Evolutionary conservation across 805 yeast species (phyloP).

Genomic region (Candida fluviatilis): DNA sequence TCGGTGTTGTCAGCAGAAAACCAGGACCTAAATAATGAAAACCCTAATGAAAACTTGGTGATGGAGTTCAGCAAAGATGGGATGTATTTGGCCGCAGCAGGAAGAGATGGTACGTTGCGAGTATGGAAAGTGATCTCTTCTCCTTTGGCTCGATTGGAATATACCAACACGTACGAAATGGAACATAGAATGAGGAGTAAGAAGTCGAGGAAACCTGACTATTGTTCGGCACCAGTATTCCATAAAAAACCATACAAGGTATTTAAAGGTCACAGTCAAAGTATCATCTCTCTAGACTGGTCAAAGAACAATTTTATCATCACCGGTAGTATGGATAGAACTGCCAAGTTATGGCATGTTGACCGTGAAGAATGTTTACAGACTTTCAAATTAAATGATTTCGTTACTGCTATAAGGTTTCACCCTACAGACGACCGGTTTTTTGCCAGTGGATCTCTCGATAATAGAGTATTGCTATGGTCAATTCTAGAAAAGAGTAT

Average conservation of each 20-base stretch:
- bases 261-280: constrained; percentile 64
- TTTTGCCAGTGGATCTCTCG: constrained; percentile 77
- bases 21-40: not conserved
- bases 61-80: constrained; percentile 78
- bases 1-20: not conserved
- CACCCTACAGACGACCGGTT: constrained; percentile 87
- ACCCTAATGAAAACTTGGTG: constrained; percentile 57
- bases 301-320: constrained; percentile 78
- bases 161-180: constrained; percentile 17
- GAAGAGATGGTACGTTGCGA: constrained; percentile 63
- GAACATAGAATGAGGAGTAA: constrained; percentile 8
- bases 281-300: constrained; percentile 81
- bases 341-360: constrained; percentile 82
- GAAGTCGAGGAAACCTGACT: constrained; percentile 14
- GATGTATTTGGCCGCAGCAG: constrained; percentile 77
- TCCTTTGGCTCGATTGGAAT: constrained; percentile 60
- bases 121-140: constrained; percentile 81
- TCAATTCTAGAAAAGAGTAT: constrained; percentile 71
- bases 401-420: constrained; percentile 75
- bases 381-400: constrained; percentile 69
- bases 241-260: constrained; percentile 58
- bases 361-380: constrained; percentile 61
- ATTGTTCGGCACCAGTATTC: constrained; percentile 71
- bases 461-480: constrained; percentile 75
- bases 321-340: constrained; percentile 79